Evolutionary conservation across 805 yeast species (phyloP), one percentile per base, ranked within the genome.

Genomic region (Candida sakaeoensis): DNA sequence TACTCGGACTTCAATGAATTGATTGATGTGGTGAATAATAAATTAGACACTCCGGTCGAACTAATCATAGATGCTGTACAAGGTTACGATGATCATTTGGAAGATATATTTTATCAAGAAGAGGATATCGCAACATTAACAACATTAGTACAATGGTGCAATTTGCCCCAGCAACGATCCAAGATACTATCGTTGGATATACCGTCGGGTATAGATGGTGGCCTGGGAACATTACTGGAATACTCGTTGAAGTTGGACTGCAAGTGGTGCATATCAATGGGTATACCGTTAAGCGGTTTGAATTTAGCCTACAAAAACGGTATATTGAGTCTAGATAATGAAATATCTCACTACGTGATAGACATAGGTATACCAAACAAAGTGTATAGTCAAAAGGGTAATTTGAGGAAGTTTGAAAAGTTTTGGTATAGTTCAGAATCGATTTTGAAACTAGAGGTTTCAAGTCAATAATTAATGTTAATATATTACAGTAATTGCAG

Each of bases 191-290:
- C 95, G 0, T 55, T 89, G 19, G 95, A 88, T 53, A 75, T 85
- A 19, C 90, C 95, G 4, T 75, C 89, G 1, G 96, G 96, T 4
- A 65, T 83, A 29, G 95, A 86, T 53, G 82, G 89, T 6, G 86
- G 93, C 4, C 77, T 95, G 0, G 97, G 96, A 6, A 65, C 61
- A 18, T 54, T 55, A 7, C 55, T 49, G 48, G 64, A 55, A 34
- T 49, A 53, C 6, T 47, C 57, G 19, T 48, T 64, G 56, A 62
- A 5, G n/a, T 38, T 46, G 15, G 59, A 65, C 9, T 65, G 84
- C 41, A 73, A 72, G 43, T 79, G 80, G 63, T 72, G 86, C 26
- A 73, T 82, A 3, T 80, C 90, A 25, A 62, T 81, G 51, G 95
- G 93, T 2, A 63, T 88, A 46, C 95, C 95, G 2, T 58, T 85